A percentile compares a stretch with the other conserved stretches of the same genome.
These are phyloP conservation scores for Posidonia australis DNA, from an alignment of 106 monocot species.

Conservation along the genomic window DNA sequence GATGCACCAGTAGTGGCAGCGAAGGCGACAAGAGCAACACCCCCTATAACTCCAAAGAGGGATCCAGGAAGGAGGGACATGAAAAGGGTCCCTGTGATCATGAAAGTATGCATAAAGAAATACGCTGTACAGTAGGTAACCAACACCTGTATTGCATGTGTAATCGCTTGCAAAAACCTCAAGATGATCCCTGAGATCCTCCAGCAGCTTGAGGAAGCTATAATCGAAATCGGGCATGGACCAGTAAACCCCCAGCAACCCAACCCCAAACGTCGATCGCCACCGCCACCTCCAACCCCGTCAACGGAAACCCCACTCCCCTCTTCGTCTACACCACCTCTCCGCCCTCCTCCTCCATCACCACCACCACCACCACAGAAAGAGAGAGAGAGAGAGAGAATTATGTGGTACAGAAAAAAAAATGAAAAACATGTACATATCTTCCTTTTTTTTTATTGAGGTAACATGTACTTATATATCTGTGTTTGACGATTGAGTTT, in stretches of 20 bases:
- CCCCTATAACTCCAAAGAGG: constrained; percentile 65
- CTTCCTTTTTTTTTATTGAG: too few species aligned
- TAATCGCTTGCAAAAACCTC: constrained; percentile 82
- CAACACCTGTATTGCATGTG: constrained; percentile 83
- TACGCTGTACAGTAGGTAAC: constrained; percentile 80
- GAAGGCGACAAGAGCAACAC: constrained; percentile 74
- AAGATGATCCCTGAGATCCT: constrained; percentile 93
- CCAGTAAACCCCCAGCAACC: constrained; percentile 57
- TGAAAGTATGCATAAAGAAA: constrained; percentile 99
- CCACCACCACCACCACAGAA: neutral
- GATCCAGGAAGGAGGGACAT: constrained; percentile 96
- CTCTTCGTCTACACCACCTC: neutral
- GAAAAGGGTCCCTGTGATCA: constrained; percentile 99
- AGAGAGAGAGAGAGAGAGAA: neutral
- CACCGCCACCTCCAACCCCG: constrained; percentile 38
- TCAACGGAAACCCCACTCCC: constrained; percentile 28
- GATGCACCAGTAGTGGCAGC: constrained; percentile 96
- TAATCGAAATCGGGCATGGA: constrained; percentile 89
- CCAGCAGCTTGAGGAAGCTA: constrained; percentile 90
- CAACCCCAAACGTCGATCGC: constrained; percentile 42
- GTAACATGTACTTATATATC: too few species aligned
- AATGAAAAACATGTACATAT: too few species aligned
- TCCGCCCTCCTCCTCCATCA: neutral
- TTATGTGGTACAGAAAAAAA: too few species aligned
- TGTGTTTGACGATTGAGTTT: too few species aligned